These are phyloP conservation scores for Apiotrichum siamense DNA, from an alignment of 1,284 basidiomycete genomes.

Conservation along the genomic window DNA sequence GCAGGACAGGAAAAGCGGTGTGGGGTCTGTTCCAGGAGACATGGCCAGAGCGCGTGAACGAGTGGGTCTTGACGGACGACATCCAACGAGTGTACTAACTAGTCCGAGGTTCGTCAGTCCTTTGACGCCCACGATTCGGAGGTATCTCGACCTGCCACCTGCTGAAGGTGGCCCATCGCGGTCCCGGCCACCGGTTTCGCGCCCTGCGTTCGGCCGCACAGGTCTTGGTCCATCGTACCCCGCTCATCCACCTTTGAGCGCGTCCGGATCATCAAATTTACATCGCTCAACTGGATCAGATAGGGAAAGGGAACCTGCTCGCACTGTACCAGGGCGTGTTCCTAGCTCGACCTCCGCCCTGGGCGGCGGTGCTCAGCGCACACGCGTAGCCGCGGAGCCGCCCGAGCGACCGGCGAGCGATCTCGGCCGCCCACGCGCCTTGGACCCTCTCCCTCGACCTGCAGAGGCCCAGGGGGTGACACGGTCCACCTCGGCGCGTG, in stretches of 20 bases:
- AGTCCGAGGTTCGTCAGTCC: constrained; percentile 46
- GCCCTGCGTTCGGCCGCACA: constrained; percentile 1
- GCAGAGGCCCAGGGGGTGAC: not conserved
- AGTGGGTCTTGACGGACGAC: constrained; percentile 36
- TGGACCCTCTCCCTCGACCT: not conserved
- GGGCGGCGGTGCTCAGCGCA: not conserved
- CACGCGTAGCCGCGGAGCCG: not conserved
- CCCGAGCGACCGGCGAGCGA: not conserved
- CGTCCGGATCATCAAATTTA: not conserved
- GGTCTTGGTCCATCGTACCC: constrained; percentile 5
- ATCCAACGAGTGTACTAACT: constrained; percentile 7
- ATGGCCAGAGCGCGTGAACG: constrained; percentile 50
- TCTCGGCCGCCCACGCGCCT: not conserved
- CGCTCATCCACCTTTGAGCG: not conserved
- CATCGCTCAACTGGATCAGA: not conserved
- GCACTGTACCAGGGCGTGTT: not conserved
- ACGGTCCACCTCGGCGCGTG: not conserved
- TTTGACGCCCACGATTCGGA: constrained; percentile 48
- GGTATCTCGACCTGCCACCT: constrained; percentile 45
- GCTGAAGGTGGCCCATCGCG: constrained; percentile 18
- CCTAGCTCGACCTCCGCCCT: not conserved
- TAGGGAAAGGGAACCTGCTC: not conserved
- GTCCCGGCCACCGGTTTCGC: constrained; percentile 2
- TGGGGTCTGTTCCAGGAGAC: constrained; percentile 45
- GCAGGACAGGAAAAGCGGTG: constrained; percentile 46